phyloP scores from a whole-genome alignment of 2,329 filamentous ascomycete genomes.

The Drechmeria coniospora region DNA sequence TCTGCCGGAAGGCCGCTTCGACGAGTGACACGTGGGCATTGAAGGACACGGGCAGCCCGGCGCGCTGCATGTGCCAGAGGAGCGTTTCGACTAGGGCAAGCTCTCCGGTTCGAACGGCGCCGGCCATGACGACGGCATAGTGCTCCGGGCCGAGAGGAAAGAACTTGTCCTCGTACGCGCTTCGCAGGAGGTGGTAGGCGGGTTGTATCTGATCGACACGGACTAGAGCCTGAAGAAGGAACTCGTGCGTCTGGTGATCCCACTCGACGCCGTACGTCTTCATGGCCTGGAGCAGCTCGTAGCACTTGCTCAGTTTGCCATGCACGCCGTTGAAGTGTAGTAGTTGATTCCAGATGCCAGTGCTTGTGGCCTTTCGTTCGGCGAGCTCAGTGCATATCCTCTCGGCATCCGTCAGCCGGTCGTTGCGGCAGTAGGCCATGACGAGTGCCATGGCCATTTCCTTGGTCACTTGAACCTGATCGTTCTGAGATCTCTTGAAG shows the following conservation, averaged over 20 bases:
- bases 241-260: constrained; percentile 32
- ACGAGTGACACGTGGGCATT: constrained; percentile 26
- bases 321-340: constrained; percentile 52
- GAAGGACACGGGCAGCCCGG: constrained; percentile 26
- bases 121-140: constrained; percentile 37
- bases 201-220: constrained; percentile 32
- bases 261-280: constrained; percentile 28
- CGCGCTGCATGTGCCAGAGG: constrained; percentile 25
- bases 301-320: constrained; percentile 34
- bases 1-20: constrained; percentile 18
- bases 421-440: constrained; percentile 42
- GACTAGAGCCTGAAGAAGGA: constrained; percentile 32
- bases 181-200: constrained; percentile 31
- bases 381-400: constrained; percentile 33
- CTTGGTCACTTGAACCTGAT: constrained; percentile 31
- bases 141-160: constrained; percentile 33
- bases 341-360: constrained; percentile 65
- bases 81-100: constrained; percentile 25
- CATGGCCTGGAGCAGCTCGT: constrained; percentile 34
- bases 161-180: constrained; percentile 25
- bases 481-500: constrained; percentile 44
- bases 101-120: constrained; percentile 30
- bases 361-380: constrained; percentile 31
- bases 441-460: constrained; percentile 51
- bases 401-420: constrained; percentile 20